These are phyloP conservation scores for Aspergillus nidulans DNA, from an alignment of 495 filamentous ascomycete species.

Conservation along the genomic window DNA sequence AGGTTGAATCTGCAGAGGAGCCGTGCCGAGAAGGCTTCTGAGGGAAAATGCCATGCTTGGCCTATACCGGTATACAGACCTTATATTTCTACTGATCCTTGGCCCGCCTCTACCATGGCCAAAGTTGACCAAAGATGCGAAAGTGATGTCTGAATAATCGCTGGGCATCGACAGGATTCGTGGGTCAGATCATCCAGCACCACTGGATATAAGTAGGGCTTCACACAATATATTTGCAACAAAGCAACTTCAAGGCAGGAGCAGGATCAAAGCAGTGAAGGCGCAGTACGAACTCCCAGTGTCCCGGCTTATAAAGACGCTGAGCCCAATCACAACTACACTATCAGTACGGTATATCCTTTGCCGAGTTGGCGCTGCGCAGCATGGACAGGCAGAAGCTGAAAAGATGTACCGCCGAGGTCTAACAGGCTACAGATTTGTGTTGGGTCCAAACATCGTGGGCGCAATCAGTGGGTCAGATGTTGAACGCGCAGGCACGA, in stretches of 20 bases:
- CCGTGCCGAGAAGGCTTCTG: neutral
- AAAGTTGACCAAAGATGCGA: neutral
- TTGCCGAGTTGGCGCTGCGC: neutral
- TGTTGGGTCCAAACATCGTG: neutral
- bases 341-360: neutral
- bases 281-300: neutral
- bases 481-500: neutral
- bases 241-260: neutral
- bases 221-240: neutral
- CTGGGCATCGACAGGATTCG: neutral
- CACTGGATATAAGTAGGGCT: neutral
- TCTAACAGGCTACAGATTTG: neutral
- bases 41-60: neutral
- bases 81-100: neutral
- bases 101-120: neutral
- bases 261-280: neutral
- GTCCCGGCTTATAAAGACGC: neutral
- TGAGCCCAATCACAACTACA: neutral
- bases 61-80: neutral
- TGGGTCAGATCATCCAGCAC: neutral
- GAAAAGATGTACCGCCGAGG: neutral
- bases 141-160: neutral
- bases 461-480: neutral
- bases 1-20: neutral
- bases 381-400: neutral